Base-by-base conservation (phyloP, 2,329 filamentous ascomycete species). In the Podosphaera leucotricha region DNA sequence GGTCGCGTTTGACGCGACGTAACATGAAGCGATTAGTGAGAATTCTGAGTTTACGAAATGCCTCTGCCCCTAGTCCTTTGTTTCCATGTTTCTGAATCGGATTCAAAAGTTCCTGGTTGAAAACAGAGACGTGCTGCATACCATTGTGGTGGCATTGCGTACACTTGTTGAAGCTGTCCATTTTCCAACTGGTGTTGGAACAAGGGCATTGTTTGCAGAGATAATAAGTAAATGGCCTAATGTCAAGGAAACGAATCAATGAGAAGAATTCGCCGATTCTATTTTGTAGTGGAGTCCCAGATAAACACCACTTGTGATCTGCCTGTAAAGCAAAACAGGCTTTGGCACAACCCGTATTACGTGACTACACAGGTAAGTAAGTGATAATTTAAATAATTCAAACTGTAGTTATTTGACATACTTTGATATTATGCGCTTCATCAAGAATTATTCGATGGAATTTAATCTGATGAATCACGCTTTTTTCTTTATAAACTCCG, bases 261-360 rank as follows among this genome's bases (percentile, higher is more conserved):
- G 87, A 95, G 62, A 95, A 94, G 60, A 94, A 92, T 59, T 95
- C 87, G 55, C 90, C 87, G 51, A 95, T 95, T 44, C 87, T 80
- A 57, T 95, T 98, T 60, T 98, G 90, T 1, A 98, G 74, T 0
- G 90, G 90, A 1, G 90, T 98, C 7, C 90, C 90, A 15, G 82
- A 90, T 47, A 98, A 67, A 58, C 90, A 98, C 84, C 90, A 95
- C 54, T 92, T 92, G 62, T 90, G 93, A 16, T 71, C 75, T 16
- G 80, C 81, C 47, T 85, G 77, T 37, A 98, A 66, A 1, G 86
- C 85, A 58, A 95, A 95, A 59, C 87, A 95, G 36, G 90, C 87
- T 60, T 83, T 92, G 19, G 90, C 90, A 11, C 90, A 90, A 64
- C 86, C 83, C 7, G 86, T 92, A 19, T 77, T 84, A 48, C 87